Percentiles rank a stretch among this genome's conserved stretches.
phyloP scores from a whole-genome alignment of 179 eudicot species.

The Vitellaria paradoxa region DNA sequence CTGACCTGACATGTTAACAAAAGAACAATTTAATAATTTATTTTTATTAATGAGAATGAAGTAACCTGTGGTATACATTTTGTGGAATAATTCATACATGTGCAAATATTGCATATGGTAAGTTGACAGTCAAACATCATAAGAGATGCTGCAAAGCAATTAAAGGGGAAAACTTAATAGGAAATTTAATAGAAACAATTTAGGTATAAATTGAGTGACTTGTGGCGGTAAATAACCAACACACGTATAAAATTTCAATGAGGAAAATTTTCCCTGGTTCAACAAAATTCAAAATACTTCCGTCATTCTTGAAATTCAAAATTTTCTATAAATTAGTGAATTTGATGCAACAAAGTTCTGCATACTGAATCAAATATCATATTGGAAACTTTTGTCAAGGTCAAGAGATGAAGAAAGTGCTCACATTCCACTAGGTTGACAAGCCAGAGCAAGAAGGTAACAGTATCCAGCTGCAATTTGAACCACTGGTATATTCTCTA shows the following conservation, averaged over 20 bases:
- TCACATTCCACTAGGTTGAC: slow-evolving; percentile 88
- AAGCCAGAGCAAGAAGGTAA: slow-evolving; percentile 90
- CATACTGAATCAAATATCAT: not conserved
- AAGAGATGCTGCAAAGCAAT: not conserved
- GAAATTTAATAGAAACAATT: not conserved
- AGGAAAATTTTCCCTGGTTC: not conserved
- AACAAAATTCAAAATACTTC: not conserved
- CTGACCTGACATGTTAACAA: slow-evolving; percentile 51
- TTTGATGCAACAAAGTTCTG: not conserved
- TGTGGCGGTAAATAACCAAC: too few relatives aligned
- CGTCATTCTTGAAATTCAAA: not conserved
- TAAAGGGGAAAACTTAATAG: not conserved
- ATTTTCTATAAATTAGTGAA: not conserved
- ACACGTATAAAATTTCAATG: not conserved
- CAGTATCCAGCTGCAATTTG: slow-evolving; percentile 97
- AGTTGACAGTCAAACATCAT: not conserved
- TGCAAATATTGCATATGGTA: not conserved
- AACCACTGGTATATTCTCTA: slow-evolving; percentile 79
- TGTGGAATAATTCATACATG: not conserved
- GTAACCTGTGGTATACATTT: not conserved
- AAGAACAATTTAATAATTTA: not conserved
- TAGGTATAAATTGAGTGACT: too few relatives aligned
- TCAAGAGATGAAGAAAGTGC: slow-evolving; percentile 23
- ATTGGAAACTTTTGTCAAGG: not conserved
- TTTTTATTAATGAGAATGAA: not conserved